Evolutionary conservation across 192 early-diverging fungal species (phyloP), one percentile per base, ranked within the genome.

Genomic region (Linnemannia elongata): DNA sequence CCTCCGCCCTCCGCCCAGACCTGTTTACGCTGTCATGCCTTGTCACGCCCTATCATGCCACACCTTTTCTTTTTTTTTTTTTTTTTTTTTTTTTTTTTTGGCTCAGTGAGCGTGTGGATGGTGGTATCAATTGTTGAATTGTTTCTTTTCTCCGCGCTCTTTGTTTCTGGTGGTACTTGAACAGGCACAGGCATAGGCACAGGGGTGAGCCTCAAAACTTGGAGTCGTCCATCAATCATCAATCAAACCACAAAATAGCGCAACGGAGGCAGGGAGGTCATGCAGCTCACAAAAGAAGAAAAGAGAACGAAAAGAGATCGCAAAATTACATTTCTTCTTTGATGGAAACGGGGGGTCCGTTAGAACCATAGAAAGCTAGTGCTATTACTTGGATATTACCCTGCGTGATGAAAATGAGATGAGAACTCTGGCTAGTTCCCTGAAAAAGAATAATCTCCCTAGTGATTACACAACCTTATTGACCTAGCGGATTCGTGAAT

Each of bases 241-340:
- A 38, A 42, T 38, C 36, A 41, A 42, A 42, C 36, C 38, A 42
- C 41, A 60, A 27, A 52, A 52, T 52, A 52, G 49, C 20, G 49
- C 49, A 52, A 52, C 49, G 3, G 18, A 52, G 5, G 49, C 20
- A 20, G 49, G 5, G 1, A 17, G 30, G 60, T 33, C 60, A 66
- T 66, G 72, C 42, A 49, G 72, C 27, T 45, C 72, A 45, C 44
- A 73, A 73, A 42, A 47, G 47, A 27, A 47, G 27, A 38, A 45
- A 38, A n/a, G 7, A 27, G 47, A 45, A 41, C 3, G 27, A 27
- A n/a, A 6, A 57, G 0, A 63, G 9, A 71, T 2, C 20, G 20
- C 24, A 68, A 68, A 68, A 52, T 20, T 52, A 52, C 49, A 52
- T 52, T 41, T n/a, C 4, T 24, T 24, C 5, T 27, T 49, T 20